These are phyloP conservation scores for Penicillium simplicissimum DNA, from an alignment of 495 filamentous ascomycete genomes.

Conservation along the genomic window DNA sequence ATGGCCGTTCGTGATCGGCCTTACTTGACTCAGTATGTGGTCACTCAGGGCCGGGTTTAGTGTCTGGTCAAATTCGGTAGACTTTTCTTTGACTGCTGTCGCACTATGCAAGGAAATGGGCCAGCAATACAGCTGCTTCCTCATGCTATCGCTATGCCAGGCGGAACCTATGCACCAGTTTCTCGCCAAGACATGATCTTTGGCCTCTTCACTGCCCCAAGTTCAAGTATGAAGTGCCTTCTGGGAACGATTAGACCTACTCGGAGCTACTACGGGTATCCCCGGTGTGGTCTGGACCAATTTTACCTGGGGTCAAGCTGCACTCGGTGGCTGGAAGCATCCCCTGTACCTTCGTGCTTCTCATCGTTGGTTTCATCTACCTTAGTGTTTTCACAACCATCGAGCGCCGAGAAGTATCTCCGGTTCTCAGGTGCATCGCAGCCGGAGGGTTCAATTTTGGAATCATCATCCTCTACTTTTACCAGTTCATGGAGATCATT, in stretches of 20 bases:
- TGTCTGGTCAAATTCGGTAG: slow-evolving; percentile 35
- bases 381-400: slow-evolving; percentile 52
- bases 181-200: slow-evolving; percentile 62
- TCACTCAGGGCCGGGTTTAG: slow-evolving; percentile 44
- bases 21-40: slow-evolving; percentile 53
- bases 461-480: slow-evolving; percentile 60
- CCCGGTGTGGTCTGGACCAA: slow-evolving; percentile 59
- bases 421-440: slow-evolving; percentile 56
- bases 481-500: slow-evolving; percentile 53
- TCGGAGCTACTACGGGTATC: slow-evolving; percentile 53
- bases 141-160: slow-evolving; percentile 51
- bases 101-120: slow-evolving; percentile 58
- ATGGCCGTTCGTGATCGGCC: slow-evolving; percentile 53
- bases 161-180: slow-evolving; percentile 43
- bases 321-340: slow-evolving; percentile 57
- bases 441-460: slow-evolving; percentile 61
- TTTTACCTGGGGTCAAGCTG: slow-evolving; percentile 62
- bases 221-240: slow-evolving; percentile 17
- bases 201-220: slow-evolving; percentile 57
- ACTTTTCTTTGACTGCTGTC: slow-evolving; percentile 53
- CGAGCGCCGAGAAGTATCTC: slow-evolving; percentile 48
- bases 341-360: slow-evolving; percentile 53
- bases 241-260: slow-evolving; percentile 46
- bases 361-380: slow-evolving; percentile 56
- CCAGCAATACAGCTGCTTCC: slow-evolving; percentile 54